phyloP scores from a whole-genome alignment of 129 eudicot species.

The Artemisia argyi region DNA sequence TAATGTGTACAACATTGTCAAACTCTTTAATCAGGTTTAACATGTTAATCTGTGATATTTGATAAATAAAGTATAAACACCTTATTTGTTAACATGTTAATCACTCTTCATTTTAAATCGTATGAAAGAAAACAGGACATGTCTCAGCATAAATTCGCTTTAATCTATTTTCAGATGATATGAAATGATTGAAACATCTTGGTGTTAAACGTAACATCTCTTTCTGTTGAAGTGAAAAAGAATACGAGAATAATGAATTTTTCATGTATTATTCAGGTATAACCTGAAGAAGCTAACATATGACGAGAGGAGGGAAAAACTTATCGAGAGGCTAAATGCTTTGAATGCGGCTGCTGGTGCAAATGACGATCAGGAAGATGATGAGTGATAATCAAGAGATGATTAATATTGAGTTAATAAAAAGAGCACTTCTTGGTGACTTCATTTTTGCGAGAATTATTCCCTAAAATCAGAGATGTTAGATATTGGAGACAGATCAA shows the following conservation, averaged over 20 bases:
- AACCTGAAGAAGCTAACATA: slow-evolving; percentile 58
- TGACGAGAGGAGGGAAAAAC: slow-evolving; percentile 52
- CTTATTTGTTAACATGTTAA: too few relatives aligned
- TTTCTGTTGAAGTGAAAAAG: neutral
- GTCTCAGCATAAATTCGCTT: too few relatives aligned
- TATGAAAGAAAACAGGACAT: too few relatives aligned
- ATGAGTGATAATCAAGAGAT: slow-evolving; percentile 20
- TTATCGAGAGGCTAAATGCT: slow-evolving; percentile 55
- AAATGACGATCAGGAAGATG: slow-evolving; percentile 35
- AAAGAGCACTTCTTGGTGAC: neutral
- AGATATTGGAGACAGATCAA: slow-evolving; percentile 1
- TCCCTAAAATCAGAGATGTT: slow-evolving; percentile 11
- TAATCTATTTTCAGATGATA: neutral
- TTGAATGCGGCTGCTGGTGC: slow-evolving; percentile 50
- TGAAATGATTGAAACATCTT: slow-evolving; percentile 4
- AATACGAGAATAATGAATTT: neutral
- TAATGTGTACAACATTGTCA: too few relatives aligned
- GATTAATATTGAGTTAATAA: neutral
- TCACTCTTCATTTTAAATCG: neutral
- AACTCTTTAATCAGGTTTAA: too few relatives aligned
- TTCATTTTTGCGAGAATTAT: slow-evolving; percentile 21
- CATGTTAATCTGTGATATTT: too few relatives aligned
- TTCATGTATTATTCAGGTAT: slow-evolving; percentile 28
- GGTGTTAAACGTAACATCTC: neutral
- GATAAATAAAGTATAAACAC: too few relatives aligned